phyloP scores from a whole-genome alignment of 1,284 basidiomycete genomes.

The Exobasidium rhododendri region DNA sequence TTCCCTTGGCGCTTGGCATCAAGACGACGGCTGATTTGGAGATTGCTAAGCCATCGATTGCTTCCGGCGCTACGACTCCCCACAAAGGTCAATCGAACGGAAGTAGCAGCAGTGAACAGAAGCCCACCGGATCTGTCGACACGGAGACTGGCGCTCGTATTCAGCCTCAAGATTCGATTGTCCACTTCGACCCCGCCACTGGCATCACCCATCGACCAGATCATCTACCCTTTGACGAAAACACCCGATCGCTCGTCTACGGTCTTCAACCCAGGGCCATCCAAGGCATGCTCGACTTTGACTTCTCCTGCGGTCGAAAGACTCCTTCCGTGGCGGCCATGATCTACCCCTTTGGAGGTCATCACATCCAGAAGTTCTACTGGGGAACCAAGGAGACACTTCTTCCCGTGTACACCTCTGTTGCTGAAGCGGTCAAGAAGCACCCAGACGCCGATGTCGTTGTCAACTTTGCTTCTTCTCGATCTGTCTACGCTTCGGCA shows the following conservation, averaged over 20 bases:
- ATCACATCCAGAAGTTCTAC: constrained; percentile 99
- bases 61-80: constrained; percentile 41
- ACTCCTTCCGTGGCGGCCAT: constrained; percentile 96
- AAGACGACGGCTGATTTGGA: constrained; percentile 46
- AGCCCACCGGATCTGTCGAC: constrained; percentile 67
- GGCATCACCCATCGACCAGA: constrained; percentile 34
- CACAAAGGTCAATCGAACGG: constrained; percentile 23
- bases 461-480: constrained; percentile 95
- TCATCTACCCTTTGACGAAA: constrained; percentile 66
- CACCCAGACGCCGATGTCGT: constrained; percentile 95
- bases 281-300: constrained; percentile 99
- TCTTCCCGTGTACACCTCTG: constrained; percentile 90
- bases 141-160: constrained; percentile 69
- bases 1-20: constrained; percentile 90
- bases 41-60: constrained; percentile 54
- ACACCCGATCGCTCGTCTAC: constrained; percentile 92
- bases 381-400: constrained; percentile 99
- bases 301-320: constrained; percentile 91
- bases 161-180: constrained; percentile 79
- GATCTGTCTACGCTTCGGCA: constrained; percentile 91
- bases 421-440: constrained; percentile 88
- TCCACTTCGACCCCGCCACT: constrained; percentile 67
- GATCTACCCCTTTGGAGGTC: constrained; percentile 99
- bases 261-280: constrained; percentile 98
- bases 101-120: constrained; percentile 42